These are phyloP conservation scores for Petunia axillaris DNA, from an alignment of 257 asterid genomes.

Conservation along the genomic window DNA sequence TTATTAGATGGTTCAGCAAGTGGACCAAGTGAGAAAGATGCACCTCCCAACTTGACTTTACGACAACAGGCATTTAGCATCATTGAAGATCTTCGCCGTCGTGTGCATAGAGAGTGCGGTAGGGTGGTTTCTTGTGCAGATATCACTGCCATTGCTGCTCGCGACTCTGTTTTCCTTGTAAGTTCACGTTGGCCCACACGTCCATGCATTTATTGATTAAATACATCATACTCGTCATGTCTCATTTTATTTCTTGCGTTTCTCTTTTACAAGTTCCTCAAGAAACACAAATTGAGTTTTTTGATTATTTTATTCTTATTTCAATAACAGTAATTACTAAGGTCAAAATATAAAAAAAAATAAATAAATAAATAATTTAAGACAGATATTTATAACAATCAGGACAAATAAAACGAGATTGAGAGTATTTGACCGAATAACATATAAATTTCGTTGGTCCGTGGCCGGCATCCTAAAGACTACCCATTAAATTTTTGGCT, in stretches of 20 bases:
- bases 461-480: too few species aligned
- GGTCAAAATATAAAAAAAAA: too few species aligned
- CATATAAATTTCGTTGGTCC: too few species aligned
- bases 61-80: conserved; percentile 24
- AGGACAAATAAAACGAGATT: too few species aligned
- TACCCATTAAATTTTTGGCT: too few species aligned
- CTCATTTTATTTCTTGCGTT: background rate
- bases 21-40: conserved; percentile 40
- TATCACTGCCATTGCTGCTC: conserved; percentile 35
- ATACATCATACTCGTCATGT: background rate
- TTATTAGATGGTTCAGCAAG: conserved; percentile 38
- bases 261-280: too few species aligned
- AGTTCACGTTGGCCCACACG: background rate
- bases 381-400: too few species aligned
- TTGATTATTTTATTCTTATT: too few species aligned
- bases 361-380: too few species aligned
- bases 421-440: too few species aligned
- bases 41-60: conserved; percentile 39
- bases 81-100: conserved; percentile 33
- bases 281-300: too few species aligned
- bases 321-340: too few species aligned
- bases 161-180: conserved; percentile 38
- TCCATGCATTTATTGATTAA: background rate
- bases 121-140: conserved; percentile 39
- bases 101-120: conserved; percentile 28